Evolutionary conservation across 805 yeast species (phyloP).

Genomic region (Kuraishia floccosa): DNA sequence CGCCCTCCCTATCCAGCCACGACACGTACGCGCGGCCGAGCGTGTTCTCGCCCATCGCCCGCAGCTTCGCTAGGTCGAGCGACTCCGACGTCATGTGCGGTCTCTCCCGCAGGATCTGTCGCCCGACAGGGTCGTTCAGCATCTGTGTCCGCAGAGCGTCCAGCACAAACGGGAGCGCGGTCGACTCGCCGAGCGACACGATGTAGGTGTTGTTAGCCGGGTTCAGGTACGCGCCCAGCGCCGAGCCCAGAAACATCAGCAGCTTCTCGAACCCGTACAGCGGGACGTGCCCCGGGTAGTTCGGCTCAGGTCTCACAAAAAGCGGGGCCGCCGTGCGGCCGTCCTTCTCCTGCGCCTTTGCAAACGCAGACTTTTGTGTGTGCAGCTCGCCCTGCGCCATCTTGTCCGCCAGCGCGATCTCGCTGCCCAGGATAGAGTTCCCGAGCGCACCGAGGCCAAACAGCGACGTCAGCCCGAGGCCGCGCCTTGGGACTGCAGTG

Average conservation of each 20-base stretch:
- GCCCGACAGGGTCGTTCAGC: constrained; percentile 67
- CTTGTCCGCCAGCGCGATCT: constrained; percentile 44
- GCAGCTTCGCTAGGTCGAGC: constrained; percentile 49
- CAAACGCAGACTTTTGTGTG: constrained; percentile 20
- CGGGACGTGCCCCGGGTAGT: constrained; percentile 75
- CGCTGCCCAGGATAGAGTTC: constrained; percentile 17
- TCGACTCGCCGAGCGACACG: constrained; percentile 82
- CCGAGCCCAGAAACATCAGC: constrained; percentile 59
- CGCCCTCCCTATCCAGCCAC: constrained; percentile 83
- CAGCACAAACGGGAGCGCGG: constrained; percentile 66
- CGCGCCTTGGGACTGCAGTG: too few species aligned
- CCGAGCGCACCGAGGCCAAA: too few species aligned
- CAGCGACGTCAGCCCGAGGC: too few species aligned
- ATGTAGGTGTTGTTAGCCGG: constrained; percentile 70
- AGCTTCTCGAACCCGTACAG: constrained; percentile 50
- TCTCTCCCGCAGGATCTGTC: constrained; percentile 64
- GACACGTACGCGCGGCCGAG: constrained; percentile 70
- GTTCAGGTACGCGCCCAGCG: constrained; percentile 65
- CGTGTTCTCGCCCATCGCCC: constrained; percentile 51
- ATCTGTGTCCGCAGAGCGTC: constrained; percentile 53
- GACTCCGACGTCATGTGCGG: constrained; percentile 76
- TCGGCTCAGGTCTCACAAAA: constrained; percentile 28
- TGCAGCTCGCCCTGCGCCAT: constrained; percentile 42
- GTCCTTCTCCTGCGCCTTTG: constrained; percentile 14
- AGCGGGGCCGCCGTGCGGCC: constrained; percentile 10